These are phyloP conservation scores for Candida lessepsii DNA, from an alignment of 805 yeast species.

Conservation along the genomic window DNA sequence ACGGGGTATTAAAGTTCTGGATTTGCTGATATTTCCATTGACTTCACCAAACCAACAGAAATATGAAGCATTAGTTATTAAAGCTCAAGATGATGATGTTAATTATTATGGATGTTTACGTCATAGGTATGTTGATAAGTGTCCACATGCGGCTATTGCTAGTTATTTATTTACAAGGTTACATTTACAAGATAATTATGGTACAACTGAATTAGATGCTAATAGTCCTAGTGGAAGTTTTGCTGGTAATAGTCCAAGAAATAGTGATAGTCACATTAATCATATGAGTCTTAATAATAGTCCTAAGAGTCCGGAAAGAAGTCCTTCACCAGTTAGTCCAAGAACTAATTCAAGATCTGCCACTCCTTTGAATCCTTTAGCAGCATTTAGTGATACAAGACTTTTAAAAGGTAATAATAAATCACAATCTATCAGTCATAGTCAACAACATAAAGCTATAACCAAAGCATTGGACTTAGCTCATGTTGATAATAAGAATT, in stretches of 20 bases:
- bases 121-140: conserved; percentile 23
- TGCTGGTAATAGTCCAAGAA: not conserved
- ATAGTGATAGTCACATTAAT: not conserved
- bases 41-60: not conserved
- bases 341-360: conserved; percentile 5
- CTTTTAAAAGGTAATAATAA: conserved; percentile 27
- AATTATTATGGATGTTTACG: conserved; percentile 22
- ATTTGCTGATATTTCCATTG: conserved; percentile 17
- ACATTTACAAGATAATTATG: conserved; percentile 28
- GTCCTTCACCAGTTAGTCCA: conserved; percentile 1
- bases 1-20: conserved; percentile 23
- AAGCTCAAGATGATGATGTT: conserved; percentile 3
- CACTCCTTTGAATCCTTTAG: conserved; percentile 1
- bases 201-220: conserved; percentile 8
- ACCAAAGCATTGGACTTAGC: conserved; percentile 20
- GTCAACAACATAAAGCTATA: conserved; percentile 28
- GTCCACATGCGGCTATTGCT: conserved; percentile 28
- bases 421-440: conserved; percentile 21
- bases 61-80: conserved; percentile 11
- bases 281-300: not conserved
- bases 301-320: not conserved
- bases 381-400: conserved; percentile 18
- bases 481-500: conserved; percentile 14
- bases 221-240: conserved; percentile 1
- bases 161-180: conserved; percentile 28